phyloP scores from a whole-genome alignment of 148 eudicot species.

The Diospyros kaki region DNA sequence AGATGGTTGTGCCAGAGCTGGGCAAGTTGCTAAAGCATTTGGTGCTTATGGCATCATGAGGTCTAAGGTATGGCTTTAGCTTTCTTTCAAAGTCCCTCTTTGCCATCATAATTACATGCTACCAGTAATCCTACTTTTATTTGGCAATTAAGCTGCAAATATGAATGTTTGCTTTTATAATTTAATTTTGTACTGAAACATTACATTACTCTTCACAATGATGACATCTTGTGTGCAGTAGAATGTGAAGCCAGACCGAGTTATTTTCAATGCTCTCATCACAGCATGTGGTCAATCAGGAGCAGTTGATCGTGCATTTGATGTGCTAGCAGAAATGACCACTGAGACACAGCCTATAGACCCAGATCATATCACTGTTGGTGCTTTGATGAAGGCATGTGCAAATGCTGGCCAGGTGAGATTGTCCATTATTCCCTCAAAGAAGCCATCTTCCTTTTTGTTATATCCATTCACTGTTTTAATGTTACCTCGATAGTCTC shows the following conservation, averaged over 20 bases:
- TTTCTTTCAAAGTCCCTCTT: neutral
- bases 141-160: constrained; percentile 9
- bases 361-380: constrained; percentile 93
- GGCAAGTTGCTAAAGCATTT: constrained; percentile 96
- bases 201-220: constrained; percentile 26
- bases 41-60: constrained; percentile 98
- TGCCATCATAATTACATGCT: neutral
- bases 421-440: constrained; percentile 12
- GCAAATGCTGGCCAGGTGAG: constrained; percentile 83
- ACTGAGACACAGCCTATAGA: constrained; percentile 69
- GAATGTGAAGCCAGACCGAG: constrained; percentile 99
- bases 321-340: constrained; percentile 86
- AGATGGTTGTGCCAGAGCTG: constrained; percentile 97
- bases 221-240: constrained; percentile 61
- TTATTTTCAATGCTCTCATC: constrained; percentile 95
- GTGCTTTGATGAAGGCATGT: constrained; percentile 94
- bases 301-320: constrained; percentile 98
- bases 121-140: neutral
- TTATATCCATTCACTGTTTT: neutral
- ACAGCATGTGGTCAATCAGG: constrained; percentile 97
- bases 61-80: constrained; percentile 63
- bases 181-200: constrained; percentile 15
- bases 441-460: constrained; percentile 5
- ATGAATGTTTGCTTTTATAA: neutral
- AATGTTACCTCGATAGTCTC: too few relatives aligned